Evolutionary conservation across 23 red algal genomes (phyloP).

Genomic region (Cyanidioschyzon merolae): DNA sequence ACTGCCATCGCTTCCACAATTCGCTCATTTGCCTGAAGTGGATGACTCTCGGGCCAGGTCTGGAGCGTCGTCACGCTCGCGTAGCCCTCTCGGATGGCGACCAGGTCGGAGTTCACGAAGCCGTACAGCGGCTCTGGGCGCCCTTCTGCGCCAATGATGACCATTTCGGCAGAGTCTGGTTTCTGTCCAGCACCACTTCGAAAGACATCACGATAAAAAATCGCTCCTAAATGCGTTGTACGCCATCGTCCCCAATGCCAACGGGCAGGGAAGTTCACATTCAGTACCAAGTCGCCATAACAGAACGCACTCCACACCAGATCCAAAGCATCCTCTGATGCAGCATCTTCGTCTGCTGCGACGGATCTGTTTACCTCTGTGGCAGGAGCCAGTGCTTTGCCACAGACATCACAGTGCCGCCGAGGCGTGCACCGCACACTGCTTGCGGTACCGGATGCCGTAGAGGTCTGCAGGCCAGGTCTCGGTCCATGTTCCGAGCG

Average conservation of each 20-base stretch:
- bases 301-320: slow-evolving; percentile 47
- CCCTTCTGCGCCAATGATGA: slow-evolving; percentile 14
- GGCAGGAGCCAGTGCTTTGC: not conserved
- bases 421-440: not conserved
- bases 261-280: slow-evolving; percentile 61
- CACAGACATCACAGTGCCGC: not conserved
- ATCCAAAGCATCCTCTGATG: not conserved
- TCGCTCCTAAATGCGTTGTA: slow-evolving; percentile 48
- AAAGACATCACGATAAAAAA: slow-evolving; percentile 81
- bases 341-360: not conserved
- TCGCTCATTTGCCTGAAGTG: slow-evolving; percentile 30
- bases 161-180: slow-evolving; percentile 14
- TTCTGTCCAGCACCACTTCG: slow-evolving; percentile 11
- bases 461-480: not conserved
- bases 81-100: slow-evolving; percentile 26
- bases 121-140: slow-evolving; percentile 16
- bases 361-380: not conserved
- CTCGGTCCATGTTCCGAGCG: not conserved
- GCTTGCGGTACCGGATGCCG: not conserved
- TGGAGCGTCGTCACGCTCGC: slow-evolving; percentile 54
- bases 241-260: slow-evolving; percentile 51
- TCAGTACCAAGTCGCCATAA: slow-evolving; percentile 59
- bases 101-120: slow-evolving; percentile 27
- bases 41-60: slow-evolving; percentile 73
- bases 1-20: slow-evolving; percentile 36